Evolutionary conservation across 495 filamentous ascomycete genomes (phyloP), one percentile per base, ranked within the genome.

Genomic region (Hyaloscypha hepaticicola): DNA sequence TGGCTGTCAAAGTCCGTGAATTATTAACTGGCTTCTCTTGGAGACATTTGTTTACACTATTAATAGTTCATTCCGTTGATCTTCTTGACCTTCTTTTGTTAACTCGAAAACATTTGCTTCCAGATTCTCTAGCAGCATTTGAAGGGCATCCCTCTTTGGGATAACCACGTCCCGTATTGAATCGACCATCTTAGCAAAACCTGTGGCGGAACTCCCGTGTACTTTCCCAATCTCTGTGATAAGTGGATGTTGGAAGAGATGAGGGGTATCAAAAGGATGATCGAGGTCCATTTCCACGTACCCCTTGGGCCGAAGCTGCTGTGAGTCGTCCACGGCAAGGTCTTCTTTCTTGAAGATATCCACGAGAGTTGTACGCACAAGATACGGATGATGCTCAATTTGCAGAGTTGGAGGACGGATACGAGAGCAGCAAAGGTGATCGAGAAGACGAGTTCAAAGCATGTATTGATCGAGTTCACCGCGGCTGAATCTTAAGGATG

Each of bases 361-460:
- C 60, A 97, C 75, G 48, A 96, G 83, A 29, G 85, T 81, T 69
- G 78, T 77, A 83, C 96, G 92, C 49, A 87, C 86, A 65, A 96
- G 86, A 85, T 92, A 96, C n/a, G 93, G 93, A 81, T 97, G 93
- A 79, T 96, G 93, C 82, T 96, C 93, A 79, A 97, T 89, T 83
- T 97, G 93, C 45, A 96, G 87, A 53, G 88, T 88, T 25, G 90
- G 85, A 14, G 91, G 92, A 34, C 78, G 82, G 75, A 92, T 84
- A 60, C 82, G 84, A 38, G 91, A 90, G 77, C 93, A 94, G 53
- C 89, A 86, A 69, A 96, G 82, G 66, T 96, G 79, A 74, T 96
- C 93, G 76, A 94, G 87, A 21, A 66, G n/a, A n/a, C n/a, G n/a
- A n/a, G n/a, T n/a, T n/a, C n/a, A n/a, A n/a, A n/a, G n/a, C n/a